Percentiles rank a stretch among this genome's conserved stretches.
Evolutionary conservation across 441 rosid genomes (phyloP).

Genomic region (Capsella rubella): DNA sequence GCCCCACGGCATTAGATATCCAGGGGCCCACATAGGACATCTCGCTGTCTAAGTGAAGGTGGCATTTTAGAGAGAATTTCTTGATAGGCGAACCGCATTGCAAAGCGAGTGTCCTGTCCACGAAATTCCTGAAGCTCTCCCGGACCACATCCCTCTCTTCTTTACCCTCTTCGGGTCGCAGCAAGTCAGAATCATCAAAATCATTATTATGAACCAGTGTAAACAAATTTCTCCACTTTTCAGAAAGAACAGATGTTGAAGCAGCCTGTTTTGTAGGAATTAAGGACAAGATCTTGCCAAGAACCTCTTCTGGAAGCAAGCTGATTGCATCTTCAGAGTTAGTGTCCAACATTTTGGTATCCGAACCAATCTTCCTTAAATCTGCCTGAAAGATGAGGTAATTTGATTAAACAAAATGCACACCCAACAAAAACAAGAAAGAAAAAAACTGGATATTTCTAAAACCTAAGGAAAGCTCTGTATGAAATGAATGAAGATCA

Average conservation of each 20-base stretch:
- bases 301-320: conserved; percentile 22
- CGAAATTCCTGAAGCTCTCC: background rate
- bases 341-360: background rate
- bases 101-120: background rate
- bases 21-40: no score
- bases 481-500: no score
- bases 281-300: conserved; percentile 10
- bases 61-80: background rate
- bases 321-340: conserved; percentile 18
- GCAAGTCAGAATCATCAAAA: background rate
- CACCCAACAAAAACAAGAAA: no score
- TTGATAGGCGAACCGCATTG: background rate
- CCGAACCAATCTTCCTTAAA: no score
- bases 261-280: conserved; percentile 20
- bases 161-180: background rate
- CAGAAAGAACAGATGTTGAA: conserved; percentile 19
- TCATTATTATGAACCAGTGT: no score
- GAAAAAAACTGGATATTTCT: no score
- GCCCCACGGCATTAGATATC: no score
- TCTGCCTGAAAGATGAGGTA: no score
- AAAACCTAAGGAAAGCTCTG: no score
- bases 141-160: background rate
- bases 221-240: conserved; percentile 18
- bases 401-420: no score
- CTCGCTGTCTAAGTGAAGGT: background rate